Evolutionary conservation across 805 yeast genomes (phyloP), one percentile per base, ranked within the genome.

Genomic region (Metschnikowia similis): DNA sequence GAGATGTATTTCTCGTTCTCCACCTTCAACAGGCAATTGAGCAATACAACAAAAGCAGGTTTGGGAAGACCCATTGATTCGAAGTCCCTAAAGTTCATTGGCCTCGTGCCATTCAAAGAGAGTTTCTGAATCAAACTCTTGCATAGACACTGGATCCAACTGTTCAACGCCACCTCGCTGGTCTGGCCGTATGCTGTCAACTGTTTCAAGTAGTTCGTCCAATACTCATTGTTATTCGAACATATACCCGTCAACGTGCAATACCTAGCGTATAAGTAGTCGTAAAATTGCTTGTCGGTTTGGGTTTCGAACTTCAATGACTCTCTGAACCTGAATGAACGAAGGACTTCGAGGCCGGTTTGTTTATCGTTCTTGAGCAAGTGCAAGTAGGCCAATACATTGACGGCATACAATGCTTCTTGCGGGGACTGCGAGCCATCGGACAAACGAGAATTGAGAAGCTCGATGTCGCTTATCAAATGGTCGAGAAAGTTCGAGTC

Each of bases 341-440:
- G 51, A 43, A 57, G 53, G 14, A 41, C 59, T 30, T 44, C 48
- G 39, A 53, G 37, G 58, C 66, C 56, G n/a, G 58, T 59, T 7
- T 51, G 61, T 8, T 48, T 34, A 40, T 67, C 63, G 26, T 62
- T 57, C 46, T 59, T 59, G 41, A 73, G 54, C 48, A 58, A 62
- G 48, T 64, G 61, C 56, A 73, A 64, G 41, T 73, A 77, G 10
- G 66, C 71, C 54, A 67, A 56, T 3, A 72, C 57, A 6, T 65
- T 64, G 2, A 65, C 50, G 48, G 59, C 62, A 55, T 72, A 73
- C 40, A 71, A 56, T 29, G 56, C 56, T 48, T 72, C 77, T 43
- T 58, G 65, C 42, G 60, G 62, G 10, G 60, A 54, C 45, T 61
- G 62, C 34, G 53, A 49, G 17, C 56, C 47, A 14, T 59, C 56